These are phyloP conservation scores for Actinomortierella wolfii DNA, from an alignment of 371 early-diverging fungal genomes.

Conservation along the genomic window DNA sequence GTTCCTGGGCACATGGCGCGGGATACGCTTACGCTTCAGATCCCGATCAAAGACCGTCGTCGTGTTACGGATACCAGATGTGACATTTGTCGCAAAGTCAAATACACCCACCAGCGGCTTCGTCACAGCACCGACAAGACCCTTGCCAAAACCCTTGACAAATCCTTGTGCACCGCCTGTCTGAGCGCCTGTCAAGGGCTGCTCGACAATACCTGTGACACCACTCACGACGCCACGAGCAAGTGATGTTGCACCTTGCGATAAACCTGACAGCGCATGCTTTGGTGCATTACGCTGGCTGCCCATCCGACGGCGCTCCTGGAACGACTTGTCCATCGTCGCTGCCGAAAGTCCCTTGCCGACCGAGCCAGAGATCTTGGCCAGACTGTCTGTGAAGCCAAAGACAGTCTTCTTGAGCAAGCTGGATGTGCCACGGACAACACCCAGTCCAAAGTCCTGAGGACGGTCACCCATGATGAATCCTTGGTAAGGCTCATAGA, in stretches of 20 bases:
- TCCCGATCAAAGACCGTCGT: slow-evolving; percentile 89
- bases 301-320: slow-evolving; percentile 80
- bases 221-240: slow-evolving; percentile 88
- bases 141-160: slow-evolving; percentile 96
- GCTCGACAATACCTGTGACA: slow-evolving; percentile 87
- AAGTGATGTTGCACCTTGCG: slow-evolving; percentile 89
- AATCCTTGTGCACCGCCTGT: slow-evolving; percentile 94
- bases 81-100: slow-evolving; percentile 90
- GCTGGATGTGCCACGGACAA: slow-evolving; percentile 92
- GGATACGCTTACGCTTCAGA: slow-evolving; percentile 81
- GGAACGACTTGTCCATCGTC: slow-evolving; percentile 93
- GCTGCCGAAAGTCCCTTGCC: slow-evolving; percentile 96
- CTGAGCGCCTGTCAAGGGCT: slow-evolving; percentile 93
- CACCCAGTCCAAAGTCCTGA: slow-evolving; percentile 93
- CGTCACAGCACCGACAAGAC: slow-evolving; percentile 91
- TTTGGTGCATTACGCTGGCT: slow-evolving; percentile 88
- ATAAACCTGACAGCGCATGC: slow-evolving; percentile 91
- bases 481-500: slow-evolving; percentile 98
- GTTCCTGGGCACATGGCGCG: slow-evolving; percentile 87
- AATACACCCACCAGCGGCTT: slow-evolving; percentile 95
- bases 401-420: slow-evolving; percentile 95
- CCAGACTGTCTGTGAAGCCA: slow-evolving; percentile 94
- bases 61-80: slow-evolving; percentile 93
- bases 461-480: slow-evolving; percentile 94
- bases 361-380: slow-evolving; percentile 94